Evolutionary conservation across 352 stramenopile species (phyloP).

Genomic region (Globisporangium recalcitrans): DNA sequence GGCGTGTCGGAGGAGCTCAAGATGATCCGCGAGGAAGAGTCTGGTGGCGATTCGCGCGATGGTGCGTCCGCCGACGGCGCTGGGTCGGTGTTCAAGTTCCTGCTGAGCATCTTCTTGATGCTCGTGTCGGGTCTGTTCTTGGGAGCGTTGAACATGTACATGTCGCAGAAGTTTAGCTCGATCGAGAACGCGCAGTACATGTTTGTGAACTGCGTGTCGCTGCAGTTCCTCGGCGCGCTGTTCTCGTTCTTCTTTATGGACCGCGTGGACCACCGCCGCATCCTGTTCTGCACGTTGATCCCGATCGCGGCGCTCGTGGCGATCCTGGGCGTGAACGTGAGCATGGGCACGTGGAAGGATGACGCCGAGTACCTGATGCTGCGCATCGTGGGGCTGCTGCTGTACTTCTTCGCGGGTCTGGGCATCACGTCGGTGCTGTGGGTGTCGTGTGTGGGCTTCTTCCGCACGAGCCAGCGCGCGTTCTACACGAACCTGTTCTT

Average conservation of each 20-base stretch:
- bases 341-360: constrained; percentile 41
- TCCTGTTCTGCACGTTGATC: constrained; percentile 66
- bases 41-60: constrained; percentile 27
- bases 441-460: constrained; percentile 68
- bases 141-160: constrained; percentile 69
- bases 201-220: constrained; percentile 67
- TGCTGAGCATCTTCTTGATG: constrained; percentile 61
- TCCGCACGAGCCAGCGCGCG: constrained; percentile 55
- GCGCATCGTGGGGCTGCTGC: constrained; percentile 57
- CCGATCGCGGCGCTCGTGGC: constrained; percentile 41
- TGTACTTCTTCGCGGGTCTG: constrained; percentile 79
- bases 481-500: constrained; percentile 66
- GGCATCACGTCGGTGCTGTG: constrained; percentile 70
- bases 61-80: constrained; percentile 21
- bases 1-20: constrained; percentile 68
- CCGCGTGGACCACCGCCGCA: constrained; percentile 64
- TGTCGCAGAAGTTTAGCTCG: constrained; percentile 51
- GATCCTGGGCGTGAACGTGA: constrained; percentile 54
- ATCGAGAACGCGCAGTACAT: constrained; percentile 69
- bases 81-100: constrained; percentile 54
- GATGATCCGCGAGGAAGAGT: constrained; percentile 73
- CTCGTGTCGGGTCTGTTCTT: constrained; percentile 62
- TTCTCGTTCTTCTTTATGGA: constrained; percentile 88
- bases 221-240: constrained; percentile 67
- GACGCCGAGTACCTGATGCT: constrained; percentile 60